These are phyloP conservation scores for Astraeus odoratus DNA, from an alignment of 768 basidiomycete genomes.

Conservation along the genomic window DNA sequence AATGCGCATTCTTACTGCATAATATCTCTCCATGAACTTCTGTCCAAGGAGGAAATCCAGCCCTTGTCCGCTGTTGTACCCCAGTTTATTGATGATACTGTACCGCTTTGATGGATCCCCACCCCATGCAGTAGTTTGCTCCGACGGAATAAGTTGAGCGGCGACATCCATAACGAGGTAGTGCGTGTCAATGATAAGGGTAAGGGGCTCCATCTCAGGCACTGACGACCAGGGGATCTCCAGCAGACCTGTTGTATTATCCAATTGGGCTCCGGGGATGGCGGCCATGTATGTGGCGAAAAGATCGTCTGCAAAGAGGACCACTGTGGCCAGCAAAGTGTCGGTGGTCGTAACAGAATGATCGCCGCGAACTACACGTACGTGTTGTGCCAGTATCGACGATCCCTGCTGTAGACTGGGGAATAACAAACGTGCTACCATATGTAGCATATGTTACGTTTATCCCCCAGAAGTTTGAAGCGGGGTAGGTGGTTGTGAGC, in stretches of 20 bases:
- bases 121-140: constrained; percentile 12
- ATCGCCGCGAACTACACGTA: constrained; percentile 1
- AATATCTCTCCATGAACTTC: constrained; percentile 14
- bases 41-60: constrained; percentile 13
- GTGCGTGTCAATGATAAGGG: constrained; percentile 8
- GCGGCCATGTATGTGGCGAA: constrained; percentile 11
- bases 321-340: constrained; percentile 3
- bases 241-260: constrained; percentile 8
- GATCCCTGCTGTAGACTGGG: constrained; percentile 19
- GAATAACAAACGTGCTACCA: constrained; percentile 10
- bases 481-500: constrained; percentile 20
- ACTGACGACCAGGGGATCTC: constrained; percentile 14
- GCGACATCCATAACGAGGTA: constrained; percentile 14
- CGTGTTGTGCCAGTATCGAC: constrained; percentile 24
- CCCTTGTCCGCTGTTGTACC: constrained; percentile 3
- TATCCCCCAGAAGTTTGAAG: constrained; percentile 24
- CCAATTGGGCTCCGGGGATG: constrained; percentile 10
- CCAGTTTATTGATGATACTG: constrained; percentile 2
- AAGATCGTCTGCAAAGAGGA: constrained; percentile 18
- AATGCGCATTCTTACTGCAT: constrained; percentile 6
- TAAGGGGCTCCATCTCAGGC: constrained; percentile 9
- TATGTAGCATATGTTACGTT: constrained; percentile 16
- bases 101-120: constrained; percentile 9
- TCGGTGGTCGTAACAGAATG: neutral
- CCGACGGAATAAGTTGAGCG: constrained; percentile 13